phyloP scores from a whole-genome alignment of 2,329 filamentous ascomycete genomes.

The Colletotrichum sublineola region DNA sequence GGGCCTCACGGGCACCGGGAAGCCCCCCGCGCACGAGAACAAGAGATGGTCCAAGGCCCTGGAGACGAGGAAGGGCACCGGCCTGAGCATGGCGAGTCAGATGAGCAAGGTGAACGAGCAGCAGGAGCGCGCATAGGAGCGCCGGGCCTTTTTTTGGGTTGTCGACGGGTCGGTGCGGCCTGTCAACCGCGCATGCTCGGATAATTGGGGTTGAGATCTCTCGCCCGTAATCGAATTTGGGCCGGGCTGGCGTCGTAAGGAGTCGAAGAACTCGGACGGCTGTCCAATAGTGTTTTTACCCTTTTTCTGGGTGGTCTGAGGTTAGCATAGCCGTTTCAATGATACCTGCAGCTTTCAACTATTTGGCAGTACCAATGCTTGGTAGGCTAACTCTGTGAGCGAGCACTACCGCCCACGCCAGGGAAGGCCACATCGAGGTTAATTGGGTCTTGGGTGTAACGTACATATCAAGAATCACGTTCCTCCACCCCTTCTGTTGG shows the following conservation, averaged over 20 bases:
- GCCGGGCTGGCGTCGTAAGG: background rate
- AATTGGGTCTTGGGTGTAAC: no score
- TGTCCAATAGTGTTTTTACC: background rate
- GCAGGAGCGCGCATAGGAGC: conserved; percentile 29
- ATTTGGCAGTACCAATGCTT: background rate
- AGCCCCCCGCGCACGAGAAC: conserved; percentile 53
- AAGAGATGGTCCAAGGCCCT: conserved; percentile 63
- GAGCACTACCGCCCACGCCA: background rate
- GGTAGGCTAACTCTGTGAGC: background rate
- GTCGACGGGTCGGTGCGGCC: conserved; percentile 17
- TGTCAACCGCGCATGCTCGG: conserved; percentile 13
- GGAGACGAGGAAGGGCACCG: conserved; percentile 65
- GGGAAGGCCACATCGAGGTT: background rate
- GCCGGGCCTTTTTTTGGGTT: conserved; percentile 24
- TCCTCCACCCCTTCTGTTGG: no score
- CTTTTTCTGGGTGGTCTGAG: conserved; percentile 14
- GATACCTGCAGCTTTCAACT: conserved; percentile 27
- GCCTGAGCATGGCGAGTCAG: conserved; percentile 63
- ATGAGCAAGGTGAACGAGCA: conserved; percentile 59
- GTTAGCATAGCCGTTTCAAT: conserved; percentile 34
- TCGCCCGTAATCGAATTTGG: background rate
- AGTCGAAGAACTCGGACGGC: conserved; percentile 1
- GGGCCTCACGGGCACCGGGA: conserved; percentile 63
- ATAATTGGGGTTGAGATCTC: conserved; percentile 9
- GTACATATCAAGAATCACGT: no score